These are phyloP conservation scores for Martiniozyma asiatica DNA, from an alignment of 1,139 yeast genomes.

Conservation along the genomic window DNA sequence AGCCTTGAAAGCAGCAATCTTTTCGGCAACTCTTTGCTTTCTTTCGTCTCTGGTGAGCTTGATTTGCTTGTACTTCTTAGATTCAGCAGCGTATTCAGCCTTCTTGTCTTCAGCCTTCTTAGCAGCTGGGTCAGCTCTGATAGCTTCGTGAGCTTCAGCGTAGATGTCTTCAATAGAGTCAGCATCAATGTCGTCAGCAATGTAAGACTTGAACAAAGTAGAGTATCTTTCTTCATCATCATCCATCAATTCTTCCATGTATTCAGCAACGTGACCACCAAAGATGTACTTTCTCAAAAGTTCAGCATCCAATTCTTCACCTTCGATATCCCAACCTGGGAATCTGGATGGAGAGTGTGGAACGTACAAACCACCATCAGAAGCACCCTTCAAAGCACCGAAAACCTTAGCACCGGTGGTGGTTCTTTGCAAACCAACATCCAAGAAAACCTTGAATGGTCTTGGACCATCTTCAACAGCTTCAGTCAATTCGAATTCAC, in stretches of 20 bases:
- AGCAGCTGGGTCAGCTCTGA: slow-evolving; percentile 92
- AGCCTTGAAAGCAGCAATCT: slow-evolving; percentile 78
- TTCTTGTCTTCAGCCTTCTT: slow-evolving; percentile 89
- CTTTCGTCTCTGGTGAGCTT: slow-evolving; percentile 91
- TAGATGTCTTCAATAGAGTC: slow-evolving; percentile 94
- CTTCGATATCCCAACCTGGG: slow-evolving; percentile 99
- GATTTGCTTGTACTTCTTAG: slow-evolving; percentile 80
- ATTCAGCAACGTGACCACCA: slow-evolving; percentile 99
- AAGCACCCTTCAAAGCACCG: slow-evolving; percentile 99
- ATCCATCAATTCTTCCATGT: slow-evolving; percentile 99
- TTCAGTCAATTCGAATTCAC: slow-evolving; percentile 97
- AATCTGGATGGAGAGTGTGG: slow-evolving; percentile 99
- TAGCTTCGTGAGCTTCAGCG: slow-evolving; percentile 87
- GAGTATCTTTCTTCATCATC: slow-evolving; percentile 99
- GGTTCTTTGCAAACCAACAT: slow-evolving; percentile 99
- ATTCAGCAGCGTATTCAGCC: slow-evolving; percentile 96
- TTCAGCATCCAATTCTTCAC: slow-evolving; percentile 97
- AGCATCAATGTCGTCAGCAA: slow-evolving; percentile 95
- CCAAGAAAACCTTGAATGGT: slow-evolving; percentile 99
- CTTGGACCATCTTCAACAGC: slow-evolving; percentile 99
- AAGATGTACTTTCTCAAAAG: slow-evolving; percentile 87
- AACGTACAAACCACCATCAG: slow-evolving; percentile 99
- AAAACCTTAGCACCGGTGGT: slow-evolving; percentile 99
- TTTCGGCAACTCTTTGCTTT: slow-evolving; percentile 76
- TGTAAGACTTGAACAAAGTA: slow-evolving; percentile 91